Conservation (phyloP, 139 green algal species). For the Ettlia oleoabundans region DNA sequence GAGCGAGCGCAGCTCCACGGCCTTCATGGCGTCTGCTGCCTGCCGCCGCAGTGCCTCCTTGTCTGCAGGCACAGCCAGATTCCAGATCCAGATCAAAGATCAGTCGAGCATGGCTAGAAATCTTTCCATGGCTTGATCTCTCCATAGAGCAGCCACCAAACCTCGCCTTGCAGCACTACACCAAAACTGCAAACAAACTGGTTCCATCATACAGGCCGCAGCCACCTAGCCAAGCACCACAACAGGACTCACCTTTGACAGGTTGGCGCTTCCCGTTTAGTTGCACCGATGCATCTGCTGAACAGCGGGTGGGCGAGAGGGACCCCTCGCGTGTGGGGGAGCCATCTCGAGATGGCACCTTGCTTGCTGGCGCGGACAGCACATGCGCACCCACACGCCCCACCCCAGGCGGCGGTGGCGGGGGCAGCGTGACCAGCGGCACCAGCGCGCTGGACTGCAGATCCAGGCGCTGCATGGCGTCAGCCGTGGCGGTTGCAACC, state of each 20-base stretch:
- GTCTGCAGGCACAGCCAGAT: too few relatives aligned
- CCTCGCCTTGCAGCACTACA: too few relatives aligned
- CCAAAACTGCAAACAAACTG: too few relatives aligned
- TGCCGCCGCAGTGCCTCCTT: constrained; percentile 46
- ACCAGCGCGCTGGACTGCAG: background rate
- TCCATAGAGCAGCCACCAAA: too few relatives aligned
- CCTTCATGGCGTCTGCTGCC: constrained; percentile 55
- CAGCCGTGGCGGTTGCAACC: background rate
- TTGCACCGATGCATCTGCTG: background rate
- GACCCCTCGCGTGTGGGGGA: constrained; percentile 9
- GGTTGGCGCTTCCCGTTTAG: constrained; percentile 5
- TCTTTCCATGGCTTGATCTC: too few relatives aligned
- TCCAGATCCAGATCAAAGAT: too few relatives aligned
- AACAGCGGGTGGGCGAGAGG: constrained; percentile 20
- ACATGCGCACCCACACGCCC: background rate
- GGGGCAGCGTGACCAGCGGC: background rate
- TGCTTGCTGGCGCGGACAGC: constrained; percentile 24
- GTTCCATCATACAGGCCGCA: background rate
- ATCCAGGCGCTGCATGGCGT: constrained; percentile 4
- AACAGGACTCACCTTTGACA: background rate
- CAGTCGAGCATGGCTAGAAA: too few relatives aligned
- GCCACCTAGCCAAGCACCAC: background rate
- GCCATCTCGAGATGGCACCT: background rate
- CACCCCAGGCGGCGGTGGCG: background rate
- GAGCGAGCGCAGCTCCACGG: constrained; percentile 55